Evolutionary conservation across 2,329 filamentous ascomycete genomes (phyloP).

Genomic region (Beauveria varroae): DNA sequence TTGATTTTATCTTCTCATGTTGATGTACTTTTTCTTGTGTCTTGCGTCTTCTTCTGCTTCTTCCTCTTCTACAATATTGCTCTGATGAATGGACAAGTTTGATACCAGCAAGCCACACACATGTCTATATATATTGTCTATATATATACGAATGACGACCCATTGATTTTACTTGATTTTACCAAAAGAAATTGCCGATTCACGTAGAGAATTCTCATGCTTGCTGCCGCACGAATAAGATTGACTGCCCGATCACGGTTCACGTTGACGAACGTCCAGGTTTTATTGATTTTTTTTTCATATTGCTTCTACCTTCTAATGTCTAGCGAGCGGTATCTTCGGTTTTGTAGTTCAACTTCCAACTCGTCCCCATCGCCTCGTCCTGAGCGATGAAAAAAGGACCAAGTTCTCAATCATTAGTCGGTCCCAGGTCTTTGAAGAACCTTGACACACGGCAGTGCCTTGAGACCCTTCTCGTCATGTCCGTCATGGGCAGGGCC

Average conservation of each 20-base stretch:
- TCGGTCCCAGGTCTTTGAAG: not conserved
- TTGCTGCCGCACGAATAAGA: too few species aligned
- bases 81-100: not conserved
- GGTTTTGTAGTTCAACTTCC: slow-evolving; percentile 19
- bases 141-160: not conserved
- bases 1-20: not conserved
- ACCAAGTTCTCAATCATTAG: slow-evolving; percentile 4
- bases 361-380: slow-evolving; percentile 14
- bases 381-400: not conserved
- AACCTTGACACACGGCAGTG: not conserved
- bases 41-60: not conserved
- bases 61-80: not conserved
- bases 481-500: slow-evolving; percentile 1
- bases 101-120: not conserved
- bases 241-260: too few species aligned
- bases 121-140: not conserved
- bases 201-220: too few species aligned
- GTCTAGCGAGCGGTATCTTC: slow-evolving; percentile 34
- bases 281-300: not conserved
- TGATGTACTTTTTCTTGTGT: not conserved
- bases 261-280: too few species aligned
- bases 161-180: not conserved
- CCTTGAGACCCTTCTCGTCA: slow-evolving; percentile 3
- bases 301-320: slow-evolving; percentile 8
- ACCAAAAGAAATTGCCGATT: not conserved